These are phyloP conservation scores for Phytophthora vignae DNA, from an alignment of 352 stramenopile species.

Conservation along the genomic window DNA sequence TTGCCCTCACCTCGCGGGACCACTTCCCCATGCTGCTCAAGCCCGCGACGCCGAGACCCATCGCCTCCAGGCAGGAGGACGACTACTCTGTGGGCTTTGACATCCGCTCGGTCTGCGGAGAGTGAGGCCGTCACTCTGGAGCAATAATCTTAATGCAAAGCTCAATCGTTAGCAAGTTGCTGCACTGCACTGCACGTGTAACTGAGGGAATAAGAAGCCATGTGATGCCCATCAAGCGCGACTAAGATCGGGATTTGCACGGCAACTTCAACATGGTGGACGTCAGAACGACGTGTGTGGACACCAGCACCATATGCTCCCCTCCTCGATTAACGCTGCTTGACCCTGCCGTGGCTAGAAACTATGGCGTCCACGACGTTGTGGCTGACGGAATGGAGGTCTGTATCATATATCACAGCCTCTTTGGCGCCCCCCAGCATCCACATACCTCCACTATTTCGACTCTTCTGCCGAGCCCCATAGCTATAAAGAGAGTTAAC, in stretches of 20 bases:
- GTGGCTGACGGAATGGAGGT: background rate
- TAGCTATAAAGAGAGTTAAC: slow-evolving; percentile 16
- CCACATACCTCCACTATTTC: background rate
- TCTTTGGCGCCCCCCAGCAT: background rate
- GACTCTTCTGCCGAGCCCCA: background rate
- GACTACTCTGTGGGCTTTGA: slow-evolving; percentile 83
- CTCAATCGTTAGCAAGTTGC: too few relatives aligned
- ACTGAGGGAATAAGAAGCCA: background rate
- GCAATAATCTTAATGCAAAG: background rate
- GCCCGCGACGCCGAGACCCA: slow-evolving; percentile 33
- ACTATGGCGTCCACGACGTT: background rate
- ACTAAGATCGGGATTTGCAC: background rate
- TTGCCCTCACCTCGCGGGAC: slow-evolving; percentile 6
- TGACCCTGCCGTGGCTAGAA: too few relatives aligned
- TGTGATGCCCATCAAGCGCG: background rate
- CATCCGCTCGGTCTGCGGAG: slow-evolving; percentile 62
- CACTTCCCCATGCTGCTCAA: slow-evolving; percentile 42
- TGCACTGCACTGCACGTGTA: too few relatives aligned
- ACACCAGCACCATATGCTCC: background rate
- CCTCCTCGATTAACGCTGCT: too few relatives aligned
- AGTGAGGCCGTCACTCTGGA: slow-evolving; percentile 17
- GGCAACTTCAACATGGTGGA: background rate
- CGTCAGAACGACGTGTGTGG: background rate
- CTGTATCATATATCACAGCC: background rate
- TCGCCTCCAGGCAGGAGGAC: slow-evolving; percentile 24